phyloP scores from a whole-genome alignment of 129 eudicot species.

The Chrysanthemum makinoi region DNA sequence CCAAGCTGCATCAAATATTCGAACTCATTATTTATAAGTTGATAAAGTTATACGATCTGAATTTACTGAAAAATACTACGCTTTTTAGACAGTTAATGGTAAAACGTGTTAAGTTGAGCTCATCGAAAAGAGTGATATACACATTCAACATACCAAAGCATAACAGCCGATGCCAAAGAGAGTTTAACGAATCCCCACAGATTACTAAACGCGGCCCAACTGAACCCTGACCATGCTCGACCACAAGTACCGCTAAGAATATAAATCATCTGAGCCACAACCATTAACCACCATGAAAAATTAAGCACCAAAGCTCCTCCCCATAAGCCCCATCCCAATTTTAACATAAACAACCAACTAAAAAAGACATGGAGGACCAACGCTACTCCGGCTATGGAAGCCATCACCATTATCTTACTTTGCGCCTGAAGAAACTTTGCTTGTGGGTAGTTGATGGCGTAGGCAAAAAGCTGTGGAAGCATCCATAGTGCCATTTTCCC shows the following conservation, averaged over 20 bases:
- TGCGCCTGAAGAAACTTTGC: constrained; percentile 56
- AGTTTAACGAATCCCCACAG: constrained; percentile 48
- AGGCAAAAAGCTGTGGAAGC: constrained; percentile 46
- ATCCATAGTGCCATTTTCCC: constrained; percentile 46
- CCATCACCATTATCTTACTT: constrained; percentile 43
- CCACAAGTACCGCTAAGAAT: constrained; percentile 38
- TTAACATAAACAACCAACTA: constrained; percentile 43
- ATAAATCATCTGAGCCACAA: constrained; percentile 38
- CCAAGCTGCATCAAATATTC: constrained; percentile 26
- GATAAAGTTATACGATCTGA: background rate
- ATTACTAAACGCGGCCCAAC: constrained; percentile 39
- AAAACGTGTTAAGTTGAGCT: no score
- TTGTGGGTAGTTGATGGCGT: constrained; percentile 40
- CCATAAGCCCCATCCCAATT: constrained; percentile 37
- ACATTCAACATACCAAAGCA: constrained; percentile 44
- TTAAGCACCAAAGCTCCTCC: constrained; percentile 45
- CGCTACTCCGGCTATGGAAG: constrained; percentile 30
- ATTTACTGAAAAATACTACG: no score
- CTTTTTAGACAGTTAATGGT: no score
- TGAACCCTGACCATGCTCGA: constrained; percentile 49
- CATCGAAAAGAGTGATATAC: no score
- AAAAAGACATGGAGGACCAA: constrained; percentile 31
- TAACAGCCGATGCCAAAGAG: constrained; percentile 47
- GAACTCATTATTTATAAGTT: background rate
- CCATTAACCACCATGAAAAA: constrained; percentile 52